Evolutionary conservation across 2,329 filamentous ascomycete genomes (phyloP).

Genomic region (Monosporascus sp.): DNA sequence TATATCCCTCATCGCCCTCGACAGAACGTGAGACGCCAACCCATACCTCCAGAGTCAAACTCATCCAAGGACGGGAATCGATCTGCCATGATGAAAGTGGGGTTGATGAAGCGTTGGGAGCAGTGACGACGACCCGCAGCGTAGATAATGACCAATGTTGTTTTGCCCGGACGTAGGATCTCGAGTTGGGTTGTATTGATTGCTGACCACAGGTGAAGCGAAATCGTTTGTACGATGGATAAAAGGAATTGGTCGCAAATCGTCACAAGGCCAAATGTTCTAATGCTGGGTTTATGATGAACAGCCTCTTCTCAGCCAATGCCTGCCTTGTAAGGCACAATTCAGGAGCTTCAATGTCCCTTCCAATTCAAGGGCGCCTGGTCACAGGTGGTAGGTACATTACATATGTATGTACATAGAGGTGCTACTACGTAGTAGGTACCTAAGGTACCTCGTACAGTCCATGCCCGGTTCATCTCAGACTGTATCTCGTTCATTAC

Average conservation of each 20-base stretch:
- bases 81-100: slow-evolving; percentile 58
- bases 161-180: too few species aligned
- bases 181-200: too few species aligned
- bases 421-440: too few species aligned
- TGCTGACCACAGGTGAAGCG: too few species aligned
- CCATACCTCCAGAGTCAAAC: slow-evolving; percentile 58
- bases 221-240: too few species aligned
- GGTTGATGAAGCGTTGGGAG: slow-evolving; percentile 1
- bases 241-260: neutral
- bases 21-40: neutral
- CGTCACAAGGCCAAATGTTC: neutral
- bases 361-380: neutral
- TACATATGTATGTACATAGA: too few species aligned
- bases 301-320: neutral
- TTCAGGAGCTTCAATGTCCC: neutral
- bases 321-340: neutral
- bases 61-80: slow-evolving; percentile 76
- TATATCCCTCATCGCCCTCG: neutral
- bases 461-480: too few species aligned
- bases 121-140: neutral
- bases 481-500: too few species aligned
- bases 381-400: neutral
- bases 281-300: neutral
- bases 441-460: too few species aligned
- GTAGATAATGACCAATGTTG: neutral